A percentile compares a stretch with the other conserved stretches of the same genome.
These are phyloP conservation scores for Cercophora scortea DNA, from an alignment of 495 filamentous ascomycete species.

Conservation along the genomic window DNA sequence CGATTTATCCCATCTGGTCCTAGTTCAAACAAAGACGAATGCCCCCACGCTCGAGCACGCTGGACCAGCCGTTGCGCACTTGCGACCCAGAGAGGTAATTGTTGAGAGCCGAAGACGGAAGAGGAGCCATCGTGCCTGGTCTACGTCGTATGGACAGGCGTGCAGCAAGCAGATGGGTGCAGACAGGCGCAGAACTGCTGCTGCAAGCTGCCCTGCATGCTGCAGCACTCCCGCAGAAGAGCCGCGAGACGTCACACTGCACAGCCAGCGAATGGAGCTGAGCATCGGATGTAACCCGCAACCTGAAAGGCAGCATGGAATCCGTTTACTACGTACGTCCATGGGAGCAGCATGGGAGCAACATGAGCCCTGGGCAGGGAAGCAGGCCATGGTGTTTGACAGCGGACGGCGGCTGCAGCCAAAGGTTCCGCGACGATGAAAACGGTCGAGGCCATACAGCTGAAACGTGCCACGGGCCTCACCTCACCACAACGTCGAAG, in stretches of 20 bases:
- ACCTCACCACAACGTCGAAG: not conserved
- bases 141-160: too few species aligned
- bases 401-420: not conserved
- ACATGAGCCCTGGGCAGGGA: too few species aligned
- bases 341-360: too few species aligned
- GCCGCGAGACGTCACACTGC: slow-evolving; percentile 2
- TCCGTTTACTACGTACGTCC: too few species aligned
- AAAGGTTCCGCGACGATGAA: not conserved
- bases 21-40: not conserved
- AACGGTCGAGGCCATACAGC: not conserved
- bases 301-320: not conserved
- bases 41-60: too few species aligned
- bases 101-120: too few species aligned
- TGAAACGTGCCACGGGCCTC: not conserved
- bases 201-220: not conserved
- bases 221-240: not conserved
- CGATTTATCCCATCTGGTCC: too few species aligned
- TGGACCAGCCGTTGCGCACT: too few species aligned
- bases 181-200: not conserved
- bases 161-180: not conserved
- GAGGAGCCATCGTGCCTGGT: too few species aligned
- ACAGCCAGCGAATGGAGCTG: not conserved
- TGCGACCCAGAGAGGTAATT: too few species aligned
- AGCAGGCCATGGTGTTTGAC: not conserved
- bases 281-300: not conserved